phyloP scores from a whole-genome alignment of 306 rosid species.

The Vigna nakashimae region DNA sequence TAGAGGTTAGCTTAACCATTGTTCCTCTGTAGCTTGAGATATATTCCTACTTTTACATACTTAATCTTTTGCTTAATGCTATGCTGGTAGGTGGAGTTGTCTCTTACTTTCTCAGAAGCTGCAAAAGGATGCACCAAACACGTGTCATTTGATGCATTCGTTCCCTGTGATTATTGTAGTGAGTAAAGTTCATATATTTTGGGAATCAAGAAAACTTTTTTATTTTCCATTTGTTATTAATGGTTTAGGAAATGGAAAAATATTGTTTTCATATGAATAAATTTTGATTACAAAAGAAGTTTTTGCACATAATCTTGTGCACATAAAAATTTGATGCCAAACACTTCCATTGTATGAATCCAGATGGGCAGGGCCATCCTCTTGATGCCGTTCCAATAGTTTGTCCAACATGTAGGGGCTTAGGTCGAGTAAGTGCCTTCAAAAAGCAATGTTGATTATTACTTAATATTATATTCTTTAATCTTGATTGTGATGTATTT shows the following conservation, averaged over 20 bases:
- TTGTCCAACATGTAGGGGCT: conserved; percentile 92
- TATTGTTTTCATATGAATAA: conserved; percentile 17
- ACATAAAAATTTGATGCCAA: conserved; percentile 25
- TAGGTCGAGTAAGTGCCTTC: conserved; percentile 88
- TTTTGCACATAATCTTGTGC: background rate
- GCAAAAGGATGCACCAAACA: conserved; percentile 82
- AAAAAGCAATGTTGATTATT: conserved; percentile 41
- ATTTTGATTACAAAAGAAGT: background rate
- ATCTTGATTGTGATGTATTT: conserved; percentile 45
- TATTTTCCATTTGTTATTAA: conserved; percentile 13
- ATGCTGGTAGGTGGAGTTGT: conserved; percentile 66
- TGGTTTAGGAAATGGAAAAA: conserved; percentile 35
- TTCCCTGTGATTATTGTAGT: conserved; percentile 89
- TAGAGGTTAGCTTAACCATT: conserved; percentile 66
- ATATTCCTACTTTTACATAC: conserved; percentile 38
- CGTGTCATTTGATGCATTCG: conserved; percentile 71
- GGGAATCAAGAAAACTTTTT: conserved; percentile 28
- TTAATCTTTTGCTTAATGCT: conserved; percentile 39
- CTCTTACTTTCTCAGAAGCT: conserved; percentile 85
- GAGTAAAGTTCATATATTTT: conserved; percentile 53
- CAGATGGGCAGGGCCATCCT: conserved; percentile 89
- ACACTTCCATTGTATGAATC: conserved; percentile 42
- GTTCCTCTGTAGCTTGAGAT: conserved; percentile 35
- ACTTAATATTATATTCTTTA: conserved; percentile 14
- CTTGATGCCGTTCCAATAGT: conserved; percentile 68